Evolutionary conservation across 2,329 filamentous ascomycete genomes (phyloP), one percentile per base, ranked within the genome.

Genomic region (Acrodontium crateriforme): DNA sequence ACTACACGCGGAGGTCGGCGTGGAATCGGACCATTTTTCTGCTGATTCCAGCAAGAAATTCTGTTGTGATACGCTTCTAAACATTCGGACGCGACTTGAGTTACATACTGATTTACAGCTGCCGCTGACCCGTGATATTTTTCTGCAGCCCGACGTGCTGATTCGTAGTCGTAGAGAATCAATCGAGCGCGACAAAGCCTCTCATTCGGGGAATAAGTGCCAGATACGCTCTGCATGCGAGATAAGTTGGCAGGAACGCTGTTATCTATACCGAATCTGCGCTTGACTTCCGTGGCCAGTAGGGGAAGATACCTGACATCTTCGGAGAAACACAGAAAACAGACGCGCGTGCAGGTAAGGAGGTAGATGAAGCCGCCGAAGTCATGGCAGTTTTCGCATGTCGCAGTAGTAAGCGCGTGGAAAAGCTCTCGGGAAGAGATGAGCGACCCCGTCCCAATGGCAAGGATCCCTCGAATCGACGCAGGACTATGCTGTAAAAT

Each of bases 361-460:
- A 59, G 45, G 36, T 59, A 58, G 25, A 60, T 40, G 31, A 56
- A 52, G 22, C 41, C 45, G 18, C 51, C 56, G 31, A 59, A 56
- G n/a, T 44, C 37, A n/a, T 43, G 41, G 40, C 58, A 60, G 6
- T 18, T 34, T 24, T 42, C 41, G 38, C 57, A 62, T 23, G 45
- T 29, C 5, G 30, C 30, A 7, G 39, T 49, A 24, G 30, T 47
- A 11, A 62, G 41, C 9, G 40, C 50, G 10, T 43, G 15, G 41
- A 49, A 55, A n/a, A 62, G 45, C 2, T 42, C n/a, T n/a, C n/a
- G n/a, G n/a, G n/a, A n/a, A n/a, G n/a, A n/a, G n/a, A n/a, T 34
- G 18, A 41, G 32, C 19, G 30, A 29, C 7, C 32, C 39, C 24
- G 53, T 47, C 16, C 46, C 25, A 25, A 57, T 52, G 6, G 11